A percentile compares a stretch with the other conserved stretches of the same genome.
These are phyloP conservation scores for Diplodia scrobiculata DNA, from an alignment of 2,329 filamentous ascomycete species.

Conservation along the genomic window DNA sequence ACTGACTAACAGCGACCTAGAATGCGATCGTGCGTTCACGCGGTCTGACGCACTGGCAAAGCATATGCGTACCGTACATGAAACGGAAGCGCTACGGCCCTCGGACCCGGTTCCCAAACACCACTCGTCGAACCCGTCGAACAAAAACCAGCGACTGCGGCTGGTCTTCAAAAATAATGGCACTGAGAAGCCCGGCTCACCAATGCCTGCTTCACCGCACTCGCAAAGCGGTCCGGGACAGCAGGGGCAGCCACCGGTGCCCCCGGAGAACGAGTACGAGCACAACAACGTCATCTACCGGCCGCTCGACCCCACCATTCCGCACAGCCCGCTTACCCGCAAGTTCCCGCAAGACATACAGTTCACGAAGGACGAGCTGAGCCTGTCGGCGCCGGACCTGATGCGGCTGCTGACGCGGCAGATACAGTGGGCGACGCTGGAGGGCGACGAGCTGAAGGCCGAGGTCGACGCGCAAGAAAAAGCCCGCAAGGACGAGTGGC, in stretches of 20 bases:
- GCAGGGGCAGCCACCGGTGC: conserved; percentile 32
- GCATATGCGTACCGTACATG: conserved; percentile 98
- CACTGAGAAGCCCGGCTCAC: conserved; percentile 41
- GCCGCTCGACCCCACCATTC: conserved; percentile 60
- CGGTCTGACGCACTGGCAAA: conserved; percentile 94
- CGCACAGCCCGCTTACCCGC: conserved; percentile 57
- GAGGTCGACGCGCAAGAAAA: conserved; percentile 70
- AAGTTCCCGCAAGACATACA: conserved; percentile 60
- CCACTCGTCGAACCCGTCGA: conserved; percentile 50
- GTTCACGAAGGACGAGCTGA: conserved; percentile 67
- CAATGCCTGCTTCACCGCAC: conserved; percentile 41
- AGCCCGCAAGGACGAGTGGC: conserved; percentile 70
- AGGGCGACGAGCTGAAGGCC: conserved; percentile 63
- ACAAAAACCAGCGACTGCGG: conserved; percentile 51
- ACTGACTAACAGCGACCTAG: conserved; percentile 50
- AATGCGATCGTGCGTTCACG: conserved; percentile 96
- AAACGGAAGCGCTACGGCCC: conserved; percentile 88
- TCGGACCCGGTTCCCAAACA: conserved; percentile 71
- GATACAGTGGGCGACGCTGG: conserved; percentile 70
- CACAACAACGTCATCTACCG: conserved; percentile 61
- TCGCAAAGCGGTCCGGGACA: conserved; percentile 32
- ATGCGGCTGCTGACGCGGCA: conserved; percentile 66
- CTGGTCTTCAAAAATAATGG: conserved; percentile 46
- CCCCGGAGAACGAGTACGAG: conserved; percentile 45
- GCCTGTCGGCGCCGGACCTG: conserved; percentile 66